A percentile compares a stretch with the other conserved stretches of the same genome.
Evolutionary conservation across 2,329 filamentous ascomycete genomes (phyloP).

Genomic region (Pyrenophora teres): DNA sequence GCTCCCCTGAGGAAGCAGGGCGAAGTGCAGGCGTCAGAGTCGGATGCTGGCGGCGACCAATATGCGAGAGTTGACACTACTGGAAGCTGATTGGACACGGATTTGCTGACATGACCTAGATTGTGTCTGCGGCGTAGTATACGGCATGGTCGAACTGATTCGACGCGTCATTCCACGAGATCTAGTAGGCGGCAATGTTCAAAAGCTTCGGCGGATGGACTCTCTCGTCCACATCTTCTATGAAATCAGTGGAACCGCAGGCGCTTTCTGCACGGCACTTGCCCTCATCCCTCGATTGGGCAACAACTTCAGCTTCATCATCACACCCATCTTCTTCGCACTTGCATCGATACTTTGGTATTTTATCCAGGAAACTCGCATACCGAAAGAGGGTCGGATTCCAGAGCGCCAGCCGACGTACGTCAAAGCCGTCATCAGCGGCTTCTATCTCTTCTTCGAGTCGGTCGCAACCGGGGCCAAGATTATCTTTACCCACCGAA

Average conservation of each 20-base stretch:
- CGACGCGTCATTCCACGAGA: conserved; percentile 58
- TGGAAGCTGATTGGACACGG: neutral
- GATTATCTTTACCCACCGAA: conserved; percentile 54
- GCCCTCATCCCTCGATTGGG: conserved; percentile 57
- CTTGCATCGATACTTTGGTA: conserved; percentile 52
- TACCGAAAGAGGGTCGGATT: conserved; percentile 30
- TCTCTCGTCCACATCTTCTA: conserved; percentile 56
- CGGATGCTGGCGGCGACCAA: too few relatives aligned
- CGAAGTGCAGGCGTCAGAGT: neutral
- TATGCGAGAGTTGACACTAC: too few relatives aligned
- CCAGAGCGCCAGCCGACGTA: conserved; percentile 41
- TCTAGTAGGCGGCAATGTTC: conserved; percentile 57
- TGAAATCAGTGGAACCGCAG: conserved; percentile 55
- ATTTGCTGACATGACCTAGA: conserved; percentile 20
- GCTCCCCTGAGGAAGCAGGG: neutral
- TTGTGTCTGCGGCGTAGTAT: conserved; percentile 34
- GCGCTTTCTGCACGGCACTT: conserved; percentile 56
- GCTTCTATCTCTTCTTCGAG: conserved; percentile 53
- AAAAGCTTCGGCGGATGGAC: conserved; percentile 56
- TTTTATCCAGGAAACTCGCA: conserved; percentile 52
- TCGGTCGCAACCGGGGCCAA: conserved; percentile 54
- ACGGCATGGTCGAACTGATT: conserved; percentile 59
- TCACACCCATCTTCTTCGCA: conserved; percentile 56
- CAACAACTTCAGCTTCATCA: conserved; percentile 58
- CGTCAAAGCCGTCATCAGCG: conserved; percentile 45